phyloP scores from a whole-genome alignment of 169 alveolate genomes.

The Plasmodium berghei region DNA sequence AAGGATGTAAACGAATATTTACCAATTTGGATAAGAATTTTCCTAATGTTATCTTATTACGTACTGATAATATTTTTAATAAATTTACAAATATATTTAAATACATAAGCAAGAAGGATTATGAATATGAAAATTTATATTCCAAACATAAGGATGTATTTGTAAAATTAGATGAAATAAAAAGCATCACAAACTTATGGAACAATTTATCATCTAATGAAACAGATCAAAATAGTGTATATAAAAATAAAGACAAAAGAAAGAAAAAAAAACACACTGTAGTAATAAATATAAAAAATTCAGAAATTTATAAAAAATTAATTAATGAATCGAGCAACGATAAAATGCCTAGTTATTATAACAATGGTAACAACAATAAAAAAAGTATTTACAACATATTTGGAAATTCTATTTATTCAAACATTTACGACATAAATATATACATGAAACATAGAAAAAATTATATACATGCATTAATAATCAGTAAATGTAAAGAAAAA shows the following conservation, averaged over 20 bases:
- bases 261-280: background rate
- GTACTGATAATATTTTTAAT: slow-evolving; percentile 52
- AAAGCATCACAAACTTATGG: background rate
- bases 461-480: slow-evolving; percentile 67
- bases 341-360: background rate
- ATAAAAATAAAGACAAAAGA: slow-evolving; percentile 10
- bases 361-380: background rate
- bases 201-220: background rate
- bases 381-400: slow-evolving; percentile 52
- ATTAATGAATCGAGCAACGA: background rate
- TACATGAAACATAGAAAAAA: slow-evolving; percentile 34
- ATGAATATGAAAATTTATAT: background rate
- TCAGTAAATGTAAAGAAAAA: slow-evolving; percentile 43
- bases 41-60: slow-evolving; percentile 31
- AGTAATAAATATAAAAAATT: slow-evolving; percentile 11
- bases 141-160: background rate
- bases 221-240: background rate
- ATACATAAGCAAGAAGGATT: slow-evolving; percentile 43
- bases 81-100: slow-evolving; percentile 70
- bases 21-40: slow-evolving; percentile 29
- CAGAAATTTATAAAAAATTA: slow-evolving; percentile 34
- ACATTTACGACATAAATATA: slow-evolving; percentile 45
- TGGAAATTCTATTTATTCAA: slow-evolving; percentile 66
- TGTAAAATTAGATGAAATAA: background rate
- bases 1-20: slow-evolving; percentile 45